These are phyloP conservation scores for Alloteropsis semialata DNA, from an alignment of 176 grass and related monocot species.

Conservation along the genomic window DNA sequence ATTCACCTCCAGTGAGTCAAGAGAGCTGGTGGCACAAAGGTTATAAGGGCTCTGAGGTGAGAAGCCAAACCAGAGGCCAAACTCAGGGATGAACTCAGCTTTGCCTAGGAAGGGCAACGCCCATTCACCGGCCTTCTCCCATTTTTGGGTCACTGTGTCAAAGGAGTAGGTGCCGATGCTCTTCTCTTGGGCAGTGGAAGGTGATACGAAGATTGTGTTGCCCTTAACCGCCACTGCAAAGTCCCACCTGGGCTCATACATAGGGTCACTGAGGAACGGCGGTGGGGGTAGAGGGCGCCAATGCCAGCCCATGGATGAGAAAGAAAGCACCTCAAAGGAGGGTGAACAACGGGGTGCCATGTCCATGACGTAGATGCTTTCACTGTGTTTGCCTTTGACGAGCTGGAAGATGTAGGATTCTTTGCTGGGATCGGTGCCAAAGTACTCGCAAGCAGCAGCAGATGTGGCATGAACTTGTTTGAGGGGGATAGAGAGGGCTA, in stretches of 20 bases:
- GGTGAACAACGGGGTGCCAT: no score
- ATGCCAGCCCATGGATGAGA: background rate
- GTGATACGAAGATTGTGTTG: background rate
- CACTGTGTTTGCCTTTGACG: no score
- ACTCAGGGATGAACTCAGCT: background rate
- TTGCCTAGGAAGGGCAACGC: background rate
- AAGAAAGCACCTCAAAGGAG: no score
- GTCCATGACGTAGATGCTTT: no score
- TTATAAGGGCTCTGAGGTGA: background rate
- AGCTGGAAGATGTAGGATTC: no score
- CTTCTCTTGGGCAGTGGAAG: background rate
- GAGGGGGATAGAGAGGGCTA: no score
- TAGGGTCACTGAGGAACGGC: background rate
- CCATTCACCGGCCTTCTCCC: background rate
- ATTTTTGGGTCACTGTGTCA: background rate
- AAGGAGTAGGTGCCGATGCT: background rate
- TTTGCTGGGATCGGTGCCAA: no score
- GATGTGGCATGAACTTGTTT: no score
- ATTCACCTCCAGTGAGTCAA: background rate
- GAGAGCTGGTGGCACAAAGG: background rate
- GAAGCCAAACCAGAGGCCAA: background rate
- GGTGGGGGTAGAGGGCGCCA: background rate
- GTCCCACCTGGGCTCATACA: background rate
- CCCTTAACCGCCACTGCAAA: background rate
- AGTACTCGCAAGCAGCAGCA: no score